Conservation (phyloP, 2,329 filamentous ascomycete species). For the Tolypocladium paradoxum region DNA sequence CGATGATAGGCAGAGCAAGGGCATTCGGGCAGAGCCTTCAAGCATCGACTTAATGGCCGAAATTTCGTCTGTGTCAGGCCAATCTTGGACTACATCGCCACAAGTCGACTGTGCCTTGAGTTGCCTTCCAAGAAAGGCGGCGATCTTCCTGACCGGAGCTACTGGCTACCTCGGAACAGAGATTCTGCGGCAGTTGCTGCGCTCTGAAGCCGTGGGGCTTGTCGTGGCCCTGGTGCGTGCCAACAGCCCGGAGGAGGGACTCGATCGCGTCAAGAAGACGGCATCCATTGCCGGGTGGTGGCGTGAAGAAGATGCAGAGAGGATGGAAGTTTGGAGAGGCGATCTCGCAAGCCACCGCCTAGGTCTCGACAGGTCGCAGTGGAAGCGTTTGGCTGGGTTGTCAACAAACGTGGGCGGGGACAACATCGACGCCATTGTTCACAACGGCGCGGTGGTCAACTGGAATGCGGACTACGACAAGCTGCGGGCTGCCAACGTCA, state of each 20-base stretch:
- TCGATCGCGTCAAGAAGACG: slow-evolving; percentile 45
- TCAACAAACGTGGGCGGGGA: slow-evolving; percentile 18
- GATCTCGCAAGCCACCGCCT: slow-evolving; percentile 2
- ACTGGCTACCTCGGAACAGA: slow-evolving; percentile 68
- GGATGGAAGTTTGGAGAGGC: slow-evolving; percentile 8
- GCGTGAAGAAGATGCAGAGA: neutral
- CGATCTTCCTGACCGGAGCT: slow-evolving; percentile 72
- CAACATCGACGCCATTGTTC: slow-evolving; percentile 59
- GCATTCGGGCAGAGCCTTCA: neutral
- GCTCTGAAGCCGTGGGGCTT: slow-evolving; percentile 23
- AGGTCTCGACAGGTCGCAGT: slow-evolving; percentile 22
- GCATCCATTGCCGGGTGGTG: slow-evolving; percentile 7
- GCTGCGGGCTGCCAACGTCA: slow-evolving; percentile 64
- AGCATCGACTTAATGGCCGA: neutral
- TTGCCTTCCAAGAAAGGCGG: slow-evolving; percentile 16
- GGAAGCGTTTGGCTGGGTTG: slow-evolving; percentile 42
- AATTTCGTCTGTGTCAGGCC: neutral
- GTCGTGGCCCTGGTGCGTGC: slow-evolving; percentile 67
- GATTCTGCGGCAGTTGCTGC: slow-evolving; percentile 61
- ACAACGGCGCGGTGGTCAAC: slow-evolving; percentile 74
- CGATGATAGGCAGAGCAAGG: neutral
- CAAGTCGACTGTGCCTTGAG: neutral
- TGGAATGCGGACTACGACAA: slow-evolving; percentile 71
- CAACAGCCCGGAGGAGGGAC: slow-evolving; percentile 44
- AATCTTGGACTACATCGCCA: neutral